Evolutionary conservation across 2,329 filamentous ascomycete species (phyloP).

Genomic region (Huntiella bhutanensis): DNA sequence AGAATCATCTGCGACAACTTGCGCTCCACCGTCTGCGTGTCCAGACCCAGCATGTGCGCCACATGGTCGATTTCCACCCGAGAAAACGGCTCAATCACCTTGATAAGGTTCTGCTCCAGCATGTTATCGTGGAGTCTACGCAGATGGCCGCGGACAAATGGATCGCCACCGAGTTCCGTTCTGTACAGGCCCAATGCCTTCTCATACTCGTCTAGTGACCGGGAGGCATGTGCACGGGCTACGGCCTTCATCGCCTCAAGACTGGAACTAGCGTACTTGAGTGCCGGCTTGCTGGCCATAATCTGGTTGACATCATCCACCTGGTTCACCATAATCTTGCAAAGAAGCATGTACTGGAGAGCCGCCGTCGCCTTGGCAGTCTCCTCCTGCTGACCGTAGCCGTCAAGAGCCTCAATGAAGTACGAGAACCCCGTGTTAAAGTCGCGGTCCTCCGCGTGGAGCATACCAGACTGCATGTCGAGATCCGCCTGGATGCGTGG

Average conservation of each 20-base stretch:
- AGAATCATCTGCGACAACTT: slow-evolving; percentile 99
- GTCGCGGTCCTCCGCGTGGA: slow-evolving; percentile 95
- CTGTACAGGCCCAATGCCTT: slow-evolving; percentile 75
- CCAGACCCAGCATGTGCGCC: slow-evolving; percentile 90
- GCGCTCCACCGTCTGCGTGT: slow-evolving; percentile 90
- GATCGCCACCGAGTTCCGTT: slow-evolving; percentile 81
- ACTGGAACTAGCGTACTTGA: slow-evolving; percentile 88
- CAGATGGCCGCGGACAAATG: slow-evolving; percentile 93
- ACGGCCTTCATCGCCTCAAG: slow-evolving; percentile 99
- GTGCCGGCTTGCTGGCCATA: slow-evolving; percentile 87
- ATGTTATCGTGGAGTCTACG: slow-evolving; percentile 93
- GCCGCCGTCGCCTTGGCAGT: slow-evolving; percentile 80
- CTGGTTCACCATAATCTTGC: slow-evolving; percentile 98
- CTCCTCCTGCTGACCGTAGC: slow-evolving; percentile 87
- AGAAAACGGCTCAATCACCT: slow-evolving; percentile 98
- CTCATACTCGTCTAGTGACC: slow-evolving; percentile 94
- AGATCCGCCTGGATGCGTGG: slow-evolving; percentile 87
- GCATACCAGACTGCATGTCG: slow-evolving; percentile 98
- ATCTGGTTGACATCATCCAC: slow-evolving; percentile 90
- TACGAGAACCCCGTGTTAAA: slow-evolving; percentile 98
- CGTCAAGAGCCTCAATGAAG: slow-evolving; percentile 97
- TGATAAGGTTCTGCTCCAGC: slow-evolving; percentile 98
- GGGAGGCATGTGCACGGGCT: slow-evolving; percentile 83
- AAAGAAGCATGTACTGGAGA: slow-evolving; percentile 97
- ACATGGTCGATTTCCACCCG: slow-evolving; percentile 93